phyloP scores from a whole-genome alignment of 2,329 filamentous ascomycete genomes.

The Apiospora kogelbergensis region DNA sequence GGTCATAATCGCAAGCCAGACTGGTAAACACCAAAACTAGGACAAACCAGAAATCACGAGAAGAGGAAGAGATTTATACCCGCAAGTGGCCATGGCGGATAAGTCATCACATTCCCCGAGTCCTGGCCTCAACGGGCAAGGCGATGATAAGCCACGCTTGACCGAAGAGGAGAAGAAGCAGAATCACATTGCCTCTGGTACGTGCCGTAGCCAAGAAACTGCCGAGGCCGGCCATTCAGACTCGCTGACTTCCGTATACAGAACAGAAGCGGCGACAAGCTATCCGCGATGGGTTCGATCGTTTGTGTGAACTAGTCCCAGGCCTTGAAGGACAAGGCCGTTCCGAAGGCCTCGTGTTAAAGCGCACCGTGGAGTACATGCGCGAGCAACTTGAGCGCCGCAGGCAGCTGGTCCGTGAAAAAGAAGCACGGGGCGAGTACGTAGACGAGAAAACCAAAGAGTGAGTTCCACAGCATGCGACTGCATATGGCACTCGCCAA shows the following conservation, averaged over 20 bases:
- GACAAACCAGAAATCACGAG: background rate
- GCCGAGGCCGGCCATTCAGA: background rate
- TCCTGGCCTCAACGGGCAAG: conserved; percentile 17
- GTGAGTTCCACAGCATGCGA: conserved; percentile 29
- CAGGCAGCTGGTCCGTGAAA: conserved; percentile 54
- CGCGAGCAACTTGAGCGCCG: conserved; percentile 59
- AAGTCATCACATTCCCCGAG: conserved; percentile 24
- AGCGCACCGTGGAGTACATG: conserved; percentile 67
- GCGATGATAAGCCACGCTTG: conserved; percentile 49
- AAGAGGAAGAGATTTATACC: background rate
- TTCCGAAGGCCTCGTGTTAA: conserved; percentile 82
- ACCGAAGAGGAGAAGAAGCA: conserved; percentile 57
- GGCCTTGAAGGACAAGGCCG: conserved; percentile 80
- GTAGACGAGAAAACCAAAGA: conserved; percentile 49
- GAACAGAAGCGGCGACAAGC: conserved; percentile 66
- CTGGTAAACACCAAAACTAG: background rate
- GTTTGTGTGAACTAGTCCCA: conserved; percentile 76
- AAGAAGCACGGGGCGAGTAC: conserved; percentile 53
- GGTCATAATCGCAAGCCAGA: background rate
- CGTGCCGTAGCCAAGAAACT: conserved; percentile 12
- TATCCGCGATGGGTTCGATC: conserved; percentile 82
- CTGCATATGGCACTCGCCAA: too few species aligned
- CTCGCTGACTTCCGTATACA: conserved; percentile 11
- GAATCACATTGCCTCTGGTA: conserved; percentile 56
- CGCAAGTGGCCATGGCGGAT: conserved; percentile 20